phyloP scores from a whole-genome alignment of 139 green algal species.

The Coelastrella sp. region DNA sequence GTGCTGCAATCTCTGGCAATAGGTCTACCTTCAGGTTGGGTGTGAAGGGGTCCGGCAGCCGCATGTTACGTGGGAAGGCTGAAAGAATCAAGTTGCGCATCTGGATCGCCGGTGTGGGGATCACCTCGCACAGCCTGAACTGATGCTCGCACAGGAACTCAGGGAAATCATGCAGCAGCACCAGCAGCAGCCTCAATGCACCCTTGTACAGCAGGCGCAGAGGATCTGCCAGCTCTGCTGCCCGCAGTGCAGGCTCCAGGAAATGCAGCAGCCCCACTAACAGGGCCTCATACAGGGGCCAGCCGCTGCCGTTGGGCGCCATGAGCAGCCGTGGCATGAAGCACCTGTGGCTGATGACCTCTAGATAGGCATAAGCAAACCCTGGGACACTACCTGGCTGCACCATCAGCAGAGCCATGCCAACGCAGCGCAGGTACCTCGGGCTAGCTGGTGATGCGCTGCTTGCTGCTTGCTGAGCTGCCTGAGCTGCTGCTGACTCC shows the following conservation, averaged over 20 bases:
- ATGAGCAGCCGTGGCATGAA: conserved; percentile 96
- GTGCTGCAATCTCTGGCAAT: conserved; percentile 92
- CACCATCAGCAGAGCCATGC: conserved; percentile 72
- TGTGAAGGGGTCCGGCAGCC: conserved; percentile 98
- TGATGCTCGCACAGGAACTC: conserved; percentile 99
- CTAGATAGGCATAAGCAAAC: conserved; percentile 98
- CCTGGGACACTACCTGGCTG: conserved; percentile 91
- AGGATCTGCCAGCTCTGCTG: conserved; percentile 86
- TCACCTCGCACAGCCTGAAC: conserved; percentile 94
- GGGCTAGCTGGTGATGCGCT: neutral
- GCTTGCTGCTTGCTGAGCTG: neutral
- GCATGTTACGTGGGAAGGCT: conserved; percentile 98
- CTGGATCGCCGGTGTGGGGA: conserved; percentile 95
- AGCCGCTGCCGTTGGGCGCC: conserved; percentile 73
- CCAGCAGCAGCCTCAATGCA: conserved; percentile 96
- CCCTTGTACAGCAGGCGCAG: conserved; percentile 96
- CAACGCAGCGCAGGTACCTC: conserved; percentile 44
- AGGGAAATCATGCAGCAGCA: conserved; percentile 99
- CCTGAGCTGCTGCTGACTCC: conserved; percentile 37
- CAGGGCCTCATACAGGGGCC: conserved; percentile 68
- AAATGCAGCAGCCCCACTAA: conserved; percentile 91
- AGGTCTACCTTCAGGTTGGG: conserved; percentile 98
- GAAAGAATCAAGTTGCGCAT: conserved; percentile 98
- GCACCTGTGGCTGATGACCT: conserved; percentile 90
- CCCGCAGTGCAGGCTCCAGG: conserved; percentile 96